Conservation (phyloP, 83 land plant species). For the Thuja plicata region DNA sequence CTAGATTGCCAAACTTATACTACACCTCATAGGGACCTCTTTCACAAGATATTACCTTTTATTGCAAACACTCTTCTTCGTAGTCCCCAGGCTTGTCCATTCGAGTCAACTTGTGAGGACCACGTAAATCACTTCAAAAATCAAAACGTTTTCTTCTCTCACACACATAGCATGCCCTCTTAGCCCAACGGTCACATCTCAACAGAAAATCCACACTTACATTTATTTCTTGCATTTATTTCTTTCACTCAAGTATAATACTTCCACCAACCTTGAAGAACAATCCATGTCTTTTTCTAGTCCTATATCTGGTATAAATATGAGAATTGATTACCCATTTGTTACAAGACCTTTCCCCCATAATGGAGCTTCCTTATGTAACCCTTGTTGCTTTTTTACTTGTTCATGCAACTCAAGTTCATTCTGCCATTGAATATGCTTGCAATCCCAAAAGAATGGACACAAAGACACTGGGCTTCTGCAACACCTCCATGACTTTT, state of each 20-base stretch:
- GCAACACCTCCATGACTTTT: conserved; percentile 29
- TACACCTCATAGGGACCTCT: not conserved
- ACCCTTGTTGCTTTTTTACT: not conserved
- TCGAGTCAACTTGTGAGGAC: not conserved
- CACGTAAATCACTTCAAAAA: not conserved
- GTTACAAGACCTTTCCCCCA: not conserved
- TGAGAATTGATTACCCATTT: not conserved
- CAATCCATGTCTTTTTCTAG: not conserved
- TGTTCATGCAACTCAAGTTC: not conserved
- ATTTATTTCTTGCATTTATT: not conserved
- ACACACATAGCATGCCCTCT: not conserved
- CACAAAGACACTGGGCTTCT: conserved; percentile 31
- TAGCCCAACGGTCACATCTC: not conserved
- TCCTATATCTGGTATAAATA: not conserved
- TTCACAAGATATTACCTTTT: not conserved
- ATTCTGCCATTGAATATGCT: conserved; percentile 25
- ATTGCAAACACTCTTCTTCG: not conserved
- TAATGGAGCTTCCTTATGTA: not conserved
- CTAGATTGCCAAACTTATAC: not conserved
- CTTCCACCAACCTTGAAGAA: conserved; percentile 1
- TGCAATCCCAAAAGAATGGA: conserved; percentile 22
- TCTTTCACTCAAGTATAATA: conserved; percentile 1
- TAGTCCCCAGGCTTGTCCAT: not conserved
- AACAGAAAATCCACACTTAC: not conserved
- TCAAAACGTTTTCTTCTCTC: not conserved